Evolutionary conservation across 441 rosid species (phyloP).

Genomic region (Dalechampia spathulata): DNA sequence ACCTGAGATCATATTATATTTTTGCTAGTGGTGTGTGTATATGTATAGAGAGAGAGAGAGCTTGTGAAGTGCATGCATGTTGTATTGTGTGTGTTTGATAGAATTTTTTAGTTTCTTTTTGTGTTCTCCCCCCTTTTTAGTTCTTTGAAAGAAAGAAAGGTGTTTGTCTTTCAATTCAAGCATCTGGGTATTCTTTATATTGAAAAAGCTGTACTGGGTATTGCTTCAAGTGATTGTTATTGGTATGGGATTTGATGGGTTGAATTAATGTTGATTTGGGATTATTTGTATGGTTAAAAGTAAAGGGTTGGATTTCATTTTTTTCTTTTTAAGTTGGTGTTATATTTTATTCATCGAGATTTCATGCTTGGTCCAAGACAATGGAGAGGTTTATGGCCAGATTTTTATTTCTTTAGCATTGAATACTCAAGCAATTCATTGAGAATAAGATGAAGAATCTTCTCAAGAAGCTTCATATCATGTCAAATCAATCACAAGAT

Average conservation of each 20-base stretch:
- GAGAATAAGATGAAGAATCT: slow-evolving; percentile 75
- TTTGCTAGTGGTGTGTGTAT: neutral
- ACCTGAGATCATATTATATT: neutral
- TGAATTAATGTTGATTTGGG: slow-evolving; percentile 12
- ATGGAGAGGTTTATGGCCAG: slow-evolving; percentile 65
- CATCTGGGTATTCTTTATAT: slow-evolving; percentile 35
- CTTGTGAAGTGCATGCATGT: slow-evolving; percentile 11
- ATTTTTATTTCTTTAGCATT: slow-evolving; percentile 49
- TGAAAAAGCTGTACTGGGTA: slow-evolving; percentile 26
- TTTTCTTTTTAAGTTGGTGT: neutral
- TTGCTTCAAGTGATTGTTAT: slow-evolving; percentile 33
- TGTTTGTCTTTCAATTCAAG: slow-evolving; percentile 29
- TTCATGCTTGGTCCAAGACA: slow-evolving; percentile 62
- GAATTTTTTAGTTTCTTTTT: slow-evolving; percentile 6
- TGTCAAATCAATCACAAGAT: slow-evolving; percentile 58
- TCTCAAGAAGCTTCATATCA: slow-evolving; percentile 76
- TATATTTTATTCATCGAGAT: slow-evolving; percentile 18
- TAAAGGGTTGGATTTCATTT: slow-evolving; percentile 5
- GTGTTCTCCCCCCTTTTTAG: neutral
- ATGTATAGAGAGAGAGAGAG: neutral
- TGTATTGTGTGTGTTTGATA: neutral
- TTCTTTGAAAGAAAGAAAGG: slow-evolving; percentile 11
- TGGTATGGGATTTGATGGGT: slow-evolving; percentile 26
- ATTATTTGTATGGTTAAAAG: slow-evolving; percentile 13
- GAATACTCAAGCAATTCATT: slow-evolving; percentile 15